Evolutionary conservation across 1,284 basidiomycete species (phyloP).

Genomic region (Boletellus deceptivus): DNA sequence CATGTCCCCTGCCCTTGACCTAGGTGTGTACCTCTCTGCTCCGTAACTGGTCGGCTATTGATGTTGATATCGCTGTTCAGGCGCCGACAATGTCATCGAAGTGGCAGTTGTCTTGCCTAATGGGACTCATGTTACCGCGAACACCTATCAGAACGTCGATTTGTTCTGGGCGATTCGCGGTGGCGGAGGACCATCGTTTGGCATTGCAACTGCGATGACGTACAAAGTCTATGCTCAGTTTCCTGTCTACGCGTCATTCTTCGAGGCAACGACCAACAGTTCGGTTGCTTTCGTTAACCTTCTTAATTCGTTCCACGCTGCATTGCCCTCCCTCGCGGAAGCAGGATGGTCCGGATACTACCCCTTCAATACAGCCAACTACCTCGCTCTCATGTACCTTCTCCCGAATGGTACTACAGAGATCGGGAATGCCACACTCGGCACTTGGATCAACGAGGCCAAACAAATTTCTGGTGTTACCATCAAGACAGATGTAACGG

Average conservation of each 20-base stretch:
- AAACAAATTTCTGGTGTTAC: background rate
- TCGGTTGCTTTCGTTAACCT: slow-evolving; percentile 12
- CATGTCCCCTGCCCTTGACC: slow-evolving; percentile 38
- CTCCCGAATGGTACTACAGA: background rate
- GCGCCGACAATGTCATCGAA: slow-evolving; percentile 41
- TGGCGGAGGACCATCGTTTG: slow-evolving; percentile 41
- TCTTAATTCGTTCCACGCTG: background rate
- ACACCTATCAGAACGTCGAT: slow-evolving; percentile 9
- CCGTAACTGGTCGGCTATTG: background rate
- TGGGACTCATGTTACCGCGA: slow-evolving; percentile 4
- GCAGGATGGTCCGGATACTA: background rate
- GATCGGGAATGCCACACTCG: background rate
- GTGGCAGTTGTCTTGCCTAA: slow-evolving; percentile 9
- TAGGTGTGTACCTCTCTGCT: slow-evolving; percentile 29
- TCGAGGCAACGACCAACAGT: slow-evolving; percentile 30
- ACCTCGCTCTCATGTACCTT: slow-evolving; percentile 2
- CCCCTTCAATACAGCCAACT: background rate
- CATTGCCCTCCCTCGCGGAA: background rate
- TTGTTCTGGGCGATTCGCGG: slow-evolving; percentile 50
- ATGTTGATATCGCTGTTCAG: slow-evolving; percentile 15
- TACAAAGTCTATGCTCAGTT: background rate
- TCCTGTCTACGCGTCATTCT: background rate
- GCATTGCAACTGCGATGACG: background rate
- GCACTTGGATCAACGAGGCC: background rate
- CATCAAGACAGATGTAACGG: background rate